Base-by-base conservation (phyloP, 345 rosid genomes). In the Geranium rotundifolium region DNA sequence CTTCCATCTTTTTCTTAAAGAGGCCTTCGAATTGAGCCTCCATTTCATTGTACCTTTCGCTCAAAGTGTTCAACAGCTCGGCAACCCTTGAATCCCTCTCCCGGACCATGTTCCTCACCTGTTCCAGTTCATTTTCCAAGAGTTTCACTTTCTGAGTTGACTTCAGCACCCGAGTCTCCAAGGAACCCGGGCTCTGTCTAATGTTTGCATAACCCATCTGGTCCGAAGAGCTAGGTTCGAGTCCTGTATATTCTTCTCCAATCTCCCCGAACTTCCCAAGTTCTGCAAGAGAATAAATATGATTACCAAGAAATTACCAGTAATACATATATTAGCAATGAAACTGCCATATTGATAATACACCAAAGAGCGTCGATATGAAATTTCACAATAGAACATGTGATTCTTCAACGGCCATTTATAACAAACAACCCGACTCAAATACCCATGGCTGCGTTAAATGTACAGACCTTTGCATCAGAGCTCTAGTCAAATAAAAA, bases 1-100 rank as follows among this genome's bases (percentile, higher is more conserved):
- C 87, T 74, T 86, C 88, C 4, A 90, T 79, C 85, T 82, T 90
- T 69, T 81, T 84, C 80, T 60, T 76, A 74, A 86, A 88, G 19
- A 85, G 74, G 37, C 75, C 76, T 70, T 88, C 96, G 12, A 84
- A 61, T 63, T 77, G 80, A 0, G 57, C 59, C 76, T 82, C 90
- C 59, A 74, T 69, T 73, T 77, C 87, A 27, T 31, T 31, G 37
- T 31, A 31, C 7, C 64, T 63, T 54, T 31, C 31, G 34, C 41
- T 72, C 69, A 72, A 49, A 37, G 72, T 64, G 49, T 71, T 87
- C 82, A 19, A 89, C 81, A 31, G 37, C 65, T 83, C 85, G 31
- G 75, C 72, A 69, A 89, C 66, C 62, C 67, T 72, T 46, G 72
- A 55, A 62, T 87, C 87, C 76, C 80, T 87, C n/a, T 54, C 71